phyloP scores from a whole-genome alignment of 768 basidiomycete species.

The Agrocybe pediades region DNA sequence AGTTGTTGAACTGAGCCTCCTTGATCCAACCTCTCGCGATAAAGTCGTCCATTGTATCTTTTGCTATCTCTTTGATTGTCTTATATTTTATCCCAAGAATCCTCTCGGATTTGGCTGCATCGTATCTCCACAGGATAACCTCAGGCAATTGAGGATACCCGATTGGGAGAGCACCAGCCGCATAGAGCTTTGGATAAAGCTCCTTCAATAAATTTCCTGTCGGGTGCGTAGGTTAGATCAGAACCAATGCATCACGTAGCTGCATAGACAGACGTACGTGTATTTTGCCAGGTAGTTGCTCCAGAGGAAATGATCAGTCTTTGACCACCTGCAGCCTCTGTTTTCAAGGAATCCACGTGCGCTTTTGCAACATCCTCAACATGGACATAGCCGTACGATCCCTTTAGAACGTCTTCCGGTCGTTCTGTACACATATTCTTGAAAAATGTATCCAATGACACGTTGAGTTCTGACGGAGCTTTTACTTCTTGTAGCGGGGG shows the following conservation, averaged over 20 bases:
- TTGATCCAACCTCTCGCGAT: not conserved
- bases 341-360: constrained; percentile 51
- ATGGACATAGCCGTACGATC: constrained; percentile 35
- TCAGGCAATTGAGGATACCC: not conserved
- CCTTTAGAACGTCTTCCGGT: constrained; percentile 15
- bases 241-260: not conserved
- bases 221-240: not conserved
- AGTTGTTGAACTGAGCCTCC: not conserved
- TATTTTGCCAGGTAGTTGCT: constrained; percentile 5
- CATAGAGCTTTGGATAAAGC: not conserved
- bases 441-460: constrained; percentile 12
- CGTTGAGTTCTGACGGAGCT: constrained; percentile 1
- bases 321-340: constrained; percentile 49
- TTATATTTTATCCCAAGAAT: constrained; percentile 4
- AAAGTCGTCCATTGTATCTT: not conserved
- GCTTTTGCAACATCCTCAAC: constrained; percentile 54
- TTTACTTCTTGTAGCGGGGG: constrained; percentile 1
- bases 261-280: not conserved
- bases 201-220: not conserved
- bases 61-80: not conserved
- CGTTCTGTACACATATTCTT: constrained; percentile 9
- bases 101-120: constrained; percentile 1
- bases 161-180: not conserved
- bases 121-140: not conserved
- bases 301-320: constrained; percentile 46